phyloP scores from a whole-genome alignment of 2,329 filamentous ascomycete species.

The Clonostachys byssicola region DNA sequence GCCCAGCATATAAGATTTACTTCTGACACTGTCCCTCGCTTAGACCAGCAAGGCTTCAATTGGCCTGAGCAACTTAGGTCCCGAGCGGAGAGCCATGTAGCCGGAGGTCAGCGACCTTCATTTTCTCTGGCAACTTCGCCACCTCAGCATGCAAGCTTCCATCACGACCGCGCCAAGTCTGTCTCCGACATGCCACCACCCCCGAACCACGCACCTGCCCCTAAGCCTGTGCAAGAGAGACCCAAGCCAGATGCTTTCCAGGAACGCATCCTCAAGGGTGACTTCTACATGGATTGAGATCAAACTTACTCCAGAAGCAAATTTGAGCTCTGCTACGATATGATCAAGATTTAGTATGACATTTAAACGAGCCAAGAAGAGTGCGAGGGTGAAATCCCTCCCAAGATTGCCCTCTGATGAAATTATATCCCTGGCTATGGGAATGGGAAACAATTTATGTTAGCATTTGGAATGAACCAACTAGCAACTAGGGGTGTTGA shows the following conservation, averaged over 20 bases:
- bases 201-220: conserved; percentile 42
- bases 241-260: conserved; percentile 90
- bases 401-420: too few species aligned
- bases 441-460: too few species aligned
- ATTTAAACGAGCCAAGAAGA: too few species aligned
- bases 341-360: too few species aligned
- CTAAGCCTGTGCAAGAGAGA: conserved; percentile 41
- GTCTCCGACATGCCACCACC: conserved; percentile 60
- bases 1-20: conserved; percentile 49
- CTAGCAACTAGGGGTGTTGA: too few species aligned
- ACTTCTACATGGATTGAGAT: conserved; percentile 92
- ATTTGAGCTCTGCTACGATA: too few species aligned
- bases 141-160: conserved; percentile 24
- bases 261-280: conserved; percentile 93
- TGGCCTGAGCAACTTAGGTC: conserved; percentile 95
- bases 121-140: conserved; percentile 53
- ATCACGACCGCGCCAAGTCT: conserved; percentile 67
- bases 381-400: too few species aligned
- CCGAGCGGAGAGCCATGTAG: conserved; percentile 77
- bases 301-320: background rate
- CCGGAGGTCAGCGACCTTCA: conserved; percentile 46
- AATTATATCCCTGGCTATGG: too few species aligned
- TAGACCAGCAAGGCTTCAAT: conserved; percentile 87
- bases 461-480: too few species aligned
- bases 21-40: conserved; percentile 62